phyloP scores from a whole-genome alignment of 768 basidiomycete species.

The Pisolithus microcarpus region DNA sequence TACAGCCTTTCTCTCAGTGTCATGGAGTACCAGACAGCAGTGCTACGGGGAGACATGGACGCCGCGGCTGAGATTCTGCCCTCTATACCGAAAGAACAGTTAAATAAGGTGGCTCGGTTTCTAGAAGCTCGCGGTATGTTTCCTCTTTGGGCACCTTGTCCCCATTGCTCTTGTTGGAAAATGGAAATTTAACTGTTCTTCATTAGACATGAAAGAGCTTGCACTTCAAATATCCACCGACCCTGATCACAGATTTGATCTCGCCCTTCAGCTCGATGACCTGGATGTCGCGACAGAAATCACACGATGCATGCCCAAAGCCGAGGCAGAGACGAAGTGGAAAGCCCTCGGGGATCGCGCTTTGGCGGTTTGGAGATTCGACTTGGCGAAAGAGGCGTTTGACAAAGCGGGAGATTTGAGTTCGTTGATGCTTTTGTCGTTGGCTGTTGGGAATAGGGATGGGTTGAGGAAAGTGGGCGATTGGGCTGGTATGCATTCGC shows the following conservation, averaged over 20 bases:
- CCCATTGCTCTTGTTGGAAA: neutral
- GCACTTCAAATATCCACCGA: constrained; percentile 87
- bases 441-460: constrained; percentile 62
- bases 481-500: neutral
- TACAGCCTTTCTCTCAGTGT: constrained; percentile 80
- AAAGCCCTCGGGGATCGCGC: constrained; percentile 92
- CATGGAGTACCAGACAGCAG: constrained; percentile 94
- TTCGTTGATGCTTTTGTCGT: constrained; percentile 78
- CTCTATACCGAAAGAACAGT: constrained; percentile 79
- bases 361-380: constrained; percentile 85
- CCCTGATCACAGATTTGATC: constrained; percentile 92
- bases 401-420: constrained; percentile 81
- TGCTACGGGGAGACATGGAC: constrained; percentile 84
- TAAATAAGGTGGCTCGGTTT: constrained; percentile 92
- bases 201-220: constrained; percentile 82
- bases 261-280: constrained; percentile 86
- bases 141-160: neutral
- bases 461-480: neutral
- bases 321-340: constrained; percentile 52
- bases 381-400: constrained; percentile 85
- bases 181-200: neutral
- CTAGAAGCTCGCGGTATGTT: constrained; percentile 76
- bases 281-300: constrained; percentile 83
- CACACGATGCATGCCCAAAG: constrained; percentile 35
- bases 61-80: constrained; percentile 78